Percentiles rank a stretch among this genome's conserved stretches.
Evolutionary conservation across 164 flowering plant species (phyloP).

Genomic region (Berberis vulgaris): DNA sequence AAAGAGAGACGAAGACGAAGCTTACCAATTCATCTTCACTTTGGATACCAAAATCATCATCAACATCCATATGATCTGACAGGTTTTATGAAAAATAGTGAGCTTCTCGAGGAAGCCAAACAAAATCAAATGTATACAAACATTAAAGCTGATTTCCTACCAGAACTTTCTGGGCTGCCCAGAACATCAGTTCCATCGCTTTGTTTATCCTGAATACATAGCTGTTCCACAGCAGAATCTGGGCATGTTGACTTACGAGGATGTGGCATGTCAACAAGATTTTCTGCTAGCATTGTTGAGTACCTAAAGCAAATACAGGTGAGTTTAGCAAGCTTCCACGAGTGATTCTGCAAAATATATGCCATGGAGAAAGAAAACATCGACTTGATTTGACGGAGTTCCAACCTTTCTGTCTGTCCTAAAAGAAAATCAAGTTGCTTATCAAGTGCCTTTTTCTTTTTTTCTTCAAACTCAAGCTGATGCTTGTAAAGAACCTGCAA

Average conservation of each 20-base stretch:
- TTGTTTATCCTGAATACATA: slow-evolving; percentile 18
- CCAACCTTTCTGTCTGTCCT: slow-evolving; percentile 96
- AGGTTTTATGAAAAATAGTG: slow-evolving; percentile 27
- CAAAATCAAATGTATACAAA: slow-evolving; percentile 1
- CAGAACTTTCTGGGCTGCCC: slow-evolving; percentile 14
- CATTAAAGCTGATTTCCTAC: slow-evolving; percentile 17
- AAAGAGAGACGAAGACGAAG: slow-evolving; percentile 2
- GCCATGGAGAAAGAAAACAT: background rate
- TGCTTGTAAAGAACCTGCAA: slow-evolving; percentile 91
- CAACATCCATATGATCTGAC: slow-evolving; percentile 38
- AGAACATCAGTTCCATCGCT: slow-evolving; percentile 11
- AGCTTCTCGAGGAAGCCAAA: slow-evolving; percentile 6
- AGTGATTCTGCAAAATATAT: background rate
- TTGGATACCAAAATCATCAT: slow-evolving; percentile 52
- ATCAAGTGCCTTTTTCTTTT: slow-evolving; percentile 88
- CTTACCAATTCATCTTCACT: slow-evolving; percentile 73
- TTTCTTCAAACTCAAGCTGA: slow-evolving; percentile 83
- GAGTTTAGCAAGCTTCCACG: background rate
- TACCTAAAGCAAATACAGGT: slow-evolving; percentile 45
- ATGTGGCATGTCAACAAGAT: slow-evolving; percentile 55
- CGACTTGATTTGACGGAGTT: background rate
- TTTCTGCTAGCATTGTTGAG: slow-evolving; percentile 98
- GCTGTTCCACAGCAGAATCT: slow-evolving; percentile 19
- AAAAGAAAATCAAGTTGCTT: slow-evolving; percentile 95
- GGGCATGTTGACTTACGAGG: slow-evolving; percentile 21